Evolutionary conservation across 2,329 filamentous ascomycete species (phyloP), one percentile per base, ranked within the genome.

Genomic region (Paramyrothecium sp.): DNA sequence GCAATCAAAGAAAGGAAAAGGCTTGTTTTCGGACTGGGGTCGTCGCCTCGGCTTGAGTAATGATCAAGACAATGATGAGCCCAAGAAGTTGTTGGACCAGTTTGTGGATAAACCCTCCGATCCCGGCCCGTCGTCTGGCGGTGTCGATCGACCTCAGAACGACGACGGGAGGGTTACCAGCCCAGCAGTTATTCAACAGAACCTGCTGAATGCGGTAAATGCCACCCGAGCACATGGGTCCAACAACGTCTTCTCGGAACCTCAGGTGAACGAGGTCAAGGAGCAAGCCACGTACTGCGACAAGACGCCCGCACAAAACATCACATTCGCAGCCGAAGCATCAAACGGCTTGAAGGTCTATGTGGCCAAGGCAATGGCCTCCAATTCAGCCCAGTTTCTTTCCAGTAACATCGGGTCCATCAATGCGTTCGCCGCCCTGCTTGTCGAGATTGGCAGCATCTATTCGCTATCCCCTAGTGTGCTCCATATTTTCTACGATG

Each of bases 261-360:
- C 91, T 0, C 78, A 85, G 54, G 88, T 89, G 38, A 88, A 86
- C 60, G 78, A 88, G 53, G 87, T 97, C 63, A 89, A 89, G 68
- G 92, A 97, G 71, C 89, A 91, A 64, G 85, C 88, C 44, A 89
- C 90, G 0, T 97, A 97, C 75, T 97, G 93, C 71, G 93, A 97
- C 75, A 83, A 86, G 63, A 88, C 79, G 22, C 86, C 89, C 2
- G 86, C 85, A 1, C 86, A 92, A 57, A 87, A 96, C 71, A 85
- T 97, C 12, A 78, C 79, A 17, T 88, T 89, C 66, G 81, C 87
- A 13, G 89, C 88, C 4, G 86, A 90, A 50, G 84, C 90, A 3
- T 83, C 86, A 2, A 87, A 87, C 52, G 85, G 88, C 3, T 88
- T 93, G 73, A 88, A 89, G 58, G 81, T 96, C 38, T 94, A 92